Evolutionary conservation across 2,329 filamentous ascomycete genomes (phyloP), one percentile per base, ranked within the genome.

Genomic region (Nothomitra cinnamomea): DNA sequence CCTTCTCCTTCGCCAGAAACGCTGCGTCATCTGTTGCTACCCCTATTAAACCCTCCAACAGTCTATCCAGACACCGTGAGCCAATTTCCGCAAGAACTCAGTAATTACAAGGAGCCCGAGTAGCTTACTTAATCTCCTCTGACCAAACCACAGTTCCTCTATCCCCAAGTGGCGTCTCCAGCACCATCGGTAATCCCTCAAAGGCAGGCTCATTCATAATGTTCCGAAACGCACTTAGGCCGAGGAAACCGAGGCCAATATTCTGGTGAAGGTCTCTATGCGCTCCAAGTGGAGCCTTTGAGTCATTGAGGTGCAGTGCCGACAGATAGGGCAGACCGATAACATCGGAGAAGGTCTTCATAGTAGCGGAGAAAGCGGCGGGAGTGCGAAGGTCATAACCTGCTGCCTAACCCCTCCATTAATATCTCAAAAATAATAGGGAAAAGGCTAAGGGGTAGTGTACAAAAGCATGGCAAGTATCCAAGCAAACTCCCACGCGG

Each of bases 381-480:
- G 86, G 83, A 0, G 82, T 80, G 53, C 87, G 79, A 32, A 98
- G 69, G 65, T 98, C 92, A 65, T 96, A 92, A 4, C 92, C 92
- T 0, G 87, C 89, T 1, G 53, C 53, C 53, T 55, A 24, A 32
- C 5, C 24, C 15, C 17, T 15, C 25, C n/a, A 19, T 41, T 15
- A 54, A 17, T 17, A 3, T 21, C 13, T 21, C 6, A 32, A 52
- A 40, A 12, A 7, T 13, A 35, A 28, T 47, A 28, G 8, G 19
- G n/a, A 22, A 55, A 17, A 28, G 12, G n/a, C 2, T 2, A 22
- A 35, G 2, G 19, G 21, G 15, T 24, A 12, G 28, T n/a, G 12
- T 47, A 51, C 90, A 66, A 96, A 96, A 55, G 88, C 82, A 67
- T 98, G 92, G 69, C 92, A 98, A 0, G 92, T 98, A 65, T 98